Base-by-base conservation (phyloP, 2,329 filamentous ascomycete genomes). In the Blastomyces emzantsi region DNA sequence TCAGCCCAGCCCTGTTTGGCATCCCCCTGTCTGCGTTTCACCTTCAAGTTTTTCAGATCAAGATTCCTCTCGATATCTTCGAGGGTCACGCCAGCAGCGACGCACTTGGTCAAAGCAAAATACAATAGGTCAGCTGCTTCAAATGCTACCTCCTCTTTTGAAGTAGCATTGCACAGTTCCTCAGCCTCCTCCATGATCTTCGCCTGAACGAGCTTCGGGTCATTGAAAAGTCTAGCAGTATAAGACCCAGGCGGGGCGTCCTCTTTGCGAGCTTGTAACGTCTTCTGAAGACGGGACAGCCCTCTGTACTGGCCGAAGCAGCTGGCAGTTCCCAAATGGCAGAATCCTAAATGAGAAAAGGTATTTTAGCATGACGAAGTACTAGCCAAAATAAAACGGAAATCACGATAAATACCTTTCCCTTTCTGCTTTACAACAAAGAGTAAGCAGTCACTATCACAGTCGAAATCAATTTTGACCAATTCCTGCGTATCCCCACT, bases 151-250 rank as follows among this genome's bases (percentile, higher is more conserved):
- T 97, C 90, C 66, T 92, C 83, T 65, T 90, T 89, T 0, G 86
- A 87, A 68, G 86, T 87, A 19, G 94, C 93, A 67, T 94, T 87
- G 72, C 93, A 97, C 52, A 99, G 83, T 78, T 99, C 94, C 72
- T 95, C 90, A 0, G 94, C 94, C 76, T 99, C 94, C 76, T 99
- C 94, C 87, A 97, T 95, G 63, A 99, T 97, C 82, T 99, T 99
- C 2, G 94, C 94, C 54, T 90, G 84, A 62, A 97, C 79, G 63
- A 99, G 83, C 75, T 95, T 92, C 69, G 90, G 85, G 67, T 99
- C 94, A 22, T 88, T 92, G 81, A 97, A 99, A 1, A 99, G 81
- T 43, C 93, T 84, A 22, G 92, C 90, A 4, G 94, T 99, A 76
- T 99, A 99, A 15, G 94, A 99, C 1, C 92, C 93, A 67, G 84